A percentile compares a stretch with the other conserved stretches of the same genome.
Evolutionary conservation across 768 basidiomycete genomes (phyloP).

Genomic region (Psilocybe cyanescens): DNA sequence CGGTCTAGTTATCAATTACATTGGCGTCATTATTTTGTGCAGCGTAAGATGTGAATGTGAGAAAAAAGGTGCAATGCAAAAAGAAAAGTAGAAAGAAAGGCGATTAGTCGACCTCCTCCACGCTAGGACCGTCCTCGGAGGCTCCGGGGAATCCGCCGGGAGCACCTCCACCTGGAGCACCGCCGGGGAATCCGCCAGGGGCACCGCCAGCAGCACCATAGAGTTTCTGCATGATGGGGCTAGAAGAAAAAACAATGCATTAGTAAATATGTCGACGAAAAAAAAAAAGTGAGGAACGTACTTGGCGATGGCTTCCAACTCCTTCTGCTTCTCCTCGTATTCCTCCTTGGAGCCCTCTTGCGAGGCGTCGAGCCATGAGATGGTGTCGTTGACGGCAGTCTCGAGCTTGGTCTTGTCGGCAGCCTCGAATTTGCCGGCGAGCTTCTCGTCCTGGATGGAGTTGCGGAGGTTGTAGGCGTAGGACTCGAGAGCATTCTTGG

Average conservation of each 20-base stretch:
- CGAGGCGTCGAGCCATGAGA: slow-evolving; percentile 84
- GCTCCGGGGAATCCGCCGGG: slow-evolving; percentile 71
- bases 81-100: slow-evolving; percentile 18
- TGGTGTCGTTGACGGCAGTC: slow-evolving; percentile 78
- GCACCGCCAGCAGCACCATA: slow-evolving; percentile 73
- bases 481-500: slow-evolving; percentile 94
- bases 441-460: slow-evolving; percentile 83
- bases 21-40: not conserved
- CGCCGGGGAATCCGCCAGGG: slow-evolving; percentile 57
- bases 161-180: slow-evolving; percentile 54
- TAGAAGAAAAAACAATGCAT: slow-evolving; percentile 18
- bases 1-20: not conserved
- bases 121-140: slow-evolving; percentile 83
- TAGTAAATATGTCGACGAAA: not conserved
- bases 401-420: slow-evolving; percentile 87
- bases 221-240: slow-evolving; percentile 69
- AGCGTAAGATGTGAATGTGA: slow-evolving; percentile 19
- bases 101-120: slow-evolving; percentile 84
- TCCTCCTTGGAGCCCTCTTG: slow-evolving; percentile 94
- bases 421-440: slow-evolving; percentile 85
- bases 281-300: slow-evolving; percentile 25
- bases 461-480: slow-evolving; percentile 96
- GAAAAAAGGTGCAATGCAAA: slow-evolving; percentile 14
- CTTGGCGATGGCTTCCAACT: slow-evolving; percentile 84
- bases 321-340: slow-evolving; percentile 92